Evolutionary conservation across 2,329 filamentous ascomycete genomes (phyloP).

Genomic region (Curvularia eragrostidis): DNA sequence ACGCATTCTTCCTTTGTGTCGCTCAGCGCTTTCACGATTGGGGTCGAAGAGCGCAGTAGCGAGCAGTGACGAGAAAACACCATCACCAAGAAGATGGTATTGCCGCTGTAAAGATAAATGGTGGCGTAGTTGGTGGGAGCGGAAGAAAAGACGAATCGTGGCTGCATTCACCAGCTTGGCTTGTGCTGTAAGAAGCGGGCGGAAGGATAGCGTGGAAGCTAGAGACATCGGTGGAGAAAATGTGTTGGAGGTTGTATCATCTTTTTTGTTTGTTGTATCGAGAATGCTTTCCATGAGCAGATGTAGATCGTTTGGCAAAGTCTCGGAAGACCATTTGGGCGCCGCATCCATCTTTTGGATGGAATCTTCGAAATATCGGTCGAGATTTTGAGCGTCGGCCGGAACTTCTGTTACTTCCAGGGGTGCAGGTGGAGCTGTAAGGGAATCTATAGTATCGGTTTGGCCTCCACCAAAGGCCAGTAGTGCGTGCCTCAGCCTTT

Average conservation of each 20-base stretch:
- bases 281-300: slow-evolving; percentile 33
- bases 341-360: slow-evolving; percentile 34
- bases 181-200: slow-evolving; percentile 75
- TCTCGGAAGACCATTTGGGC: slow-evolving; percentile 21
- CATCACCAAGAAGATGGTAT: slow-evolving; percentile 85
- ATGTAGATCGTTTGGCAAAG: slow-evolving; percentile 40
- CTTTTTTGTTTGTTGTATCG: neutral
- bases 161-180: slow-evolving; percentile 78
- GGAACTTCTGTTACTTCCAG: slow-evolving; percentile 4
- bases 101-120: slow-evolving; percentile 78
- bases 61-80: slow-evolving; percentile 79
- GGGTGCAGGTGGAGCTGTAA: neutral
- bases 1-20: slow-evolving; percentile 70
- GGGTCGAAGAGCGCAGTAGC: slow-evolving; percentile 85
- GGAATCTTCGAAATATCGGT: slow-evolving; percentile 38
- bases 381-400: slow-evolving; percentile 16
- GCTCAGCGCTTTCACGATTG: slow-evolving; percentile 79
- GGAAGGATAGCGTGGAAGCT: slow-evolving; percentile 74
- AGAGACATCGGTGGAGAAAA: slow-evolving; percentile 62
- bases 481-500: slow-evolving; percentile 44
- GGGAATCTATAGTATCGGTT: neutral
- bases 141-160: slow-evolving; percentile 78
- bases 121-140: slow-evolving; percentile 70
- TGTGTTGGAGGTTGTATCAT: slow-evolving; percentile 8
- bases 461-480: slow-evolving; percentile 30